Evolutionary conservation across 176 grass and related monocot species (phyloP).

Genomic region (Tillandsia leiboldiana): DNA sequence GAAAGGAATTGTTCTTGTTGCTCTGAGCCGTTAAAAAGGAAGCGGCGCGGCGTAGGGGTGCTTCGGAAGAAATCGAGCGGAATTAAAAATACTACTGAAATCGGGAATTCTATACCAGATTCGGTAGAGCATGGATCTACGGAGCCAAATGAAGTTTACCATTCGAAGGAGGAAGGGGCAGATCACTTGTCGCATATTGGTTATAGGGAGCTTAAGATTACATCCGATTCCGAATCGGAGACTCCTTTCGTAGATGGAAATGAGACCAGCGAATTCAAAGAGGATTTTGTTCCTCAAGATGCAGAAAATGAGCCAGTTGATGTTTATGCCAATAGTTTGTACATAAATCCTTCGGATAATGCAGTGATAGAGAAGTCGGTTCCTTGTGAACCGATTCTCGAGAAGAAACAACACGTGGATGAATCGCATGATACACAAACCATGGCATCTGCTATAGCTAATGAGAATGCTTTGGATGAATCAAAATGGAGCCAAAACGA

Average conservation of each 20-base stretch:
- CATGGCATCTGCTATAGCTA: slow-evolving; percentile 3
- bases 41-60: neutral
- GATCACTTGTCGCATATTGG: slow-evolving; percentile 27
- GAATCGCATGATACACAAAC: slow-evolving; percentile 14
- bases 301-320: neutral
- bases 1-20: slow-evolving; percentile 44
- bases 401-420: slow-evolving; percentile 22
- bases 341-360: neutral
- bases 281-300: slow-evolving; percentile 12
- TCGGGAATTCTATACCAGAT: slow-evolving; percentile 23
- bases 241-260: slow-evolving; percentile 32
- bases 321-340: neutral
- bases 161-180: slow-evolving; percentile 20
- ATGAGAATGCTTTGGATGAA: slow-evolving; percentile 12
- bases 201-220: slow-evolving; percentile 46
- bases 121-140: slow-evolving; percentile 26
- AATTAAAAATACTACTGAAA: slow-evolving; percentile 20
- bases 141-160: slow-evolving; percentile 28
- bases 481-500: slow-evolving; percentile 11
- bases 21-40: slow-evolving; percentile 22
- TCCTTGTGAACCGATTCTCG: slow-evolving; percentile 25
- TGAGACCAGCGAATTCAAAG: slow-evolving; percentile 14
- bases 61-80: slow-evolving; percentile 12
- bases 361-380: slow-evolving; percentile 11
- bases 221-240: slow-evolving; percentile 54